These are phyloP conservation scores for Gaeumannomyces tritici DNA, from an alignment of 2,329 filamentous ascomycete species.

Conservation along the genomic window DNA sequence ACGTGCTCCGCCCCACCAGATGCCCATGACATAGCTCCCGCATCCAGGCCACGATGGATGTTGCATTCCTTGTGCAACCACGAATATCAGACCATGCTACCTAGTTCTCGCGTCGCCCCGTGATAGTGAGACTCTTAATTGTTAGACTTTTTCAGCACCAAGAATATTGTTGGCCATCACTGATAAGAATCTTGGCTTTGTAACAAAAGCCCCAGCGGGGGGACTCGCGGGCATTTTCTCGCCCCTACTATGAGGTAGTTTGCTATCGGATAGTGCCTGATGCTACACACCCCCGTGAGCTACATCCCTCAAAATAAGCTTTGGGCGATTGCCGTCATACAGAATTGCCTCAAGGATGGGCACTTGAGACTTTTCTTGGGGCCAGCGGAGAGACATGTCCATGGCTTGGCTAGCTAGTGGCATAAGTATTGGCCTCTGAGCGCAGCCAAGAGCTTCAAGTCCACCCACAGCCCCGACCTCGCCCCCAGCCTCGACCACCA, in stretches of 20 bases:
- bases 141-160: too few species aligned
- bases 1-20: too few species aligned
- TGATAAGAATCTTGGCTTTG: not conserved
- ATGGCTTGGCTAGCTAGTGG: not conserved
- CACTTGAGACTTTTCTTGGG: not conserved
- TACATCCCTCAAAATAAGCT: not conserved
- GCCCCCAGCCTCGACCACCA: too few species aligned
- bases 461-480: not conserved
- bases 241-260: not conserved
- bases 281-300: not conserved
- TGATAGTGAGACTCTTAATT: too few species aligned
- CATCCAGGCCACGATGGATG: too few species aligned
- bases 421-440: not conserved
- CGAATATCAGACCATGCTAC: too few species aligned
- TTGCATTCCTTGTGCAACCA: too few species aligned
- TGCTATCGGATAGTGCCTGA: not conserved
- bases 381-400: not conserved
- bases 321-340: not conserved
- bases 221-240: too few species aligned
- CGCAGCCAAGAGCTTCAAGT: not conserved
- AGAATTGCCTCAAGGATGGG: not conserved
- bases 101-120: too few species aligned
- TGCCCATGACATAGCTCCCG: too few species aligned
- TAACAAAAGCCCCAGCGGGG: not conserved
- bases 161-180: too few species aligned